Percentiles rank a stretch among this genome's conserved stretches.
Conservation (phyloP, 176 grass and related monocot genomes). For the Avena sativa region DNA sequence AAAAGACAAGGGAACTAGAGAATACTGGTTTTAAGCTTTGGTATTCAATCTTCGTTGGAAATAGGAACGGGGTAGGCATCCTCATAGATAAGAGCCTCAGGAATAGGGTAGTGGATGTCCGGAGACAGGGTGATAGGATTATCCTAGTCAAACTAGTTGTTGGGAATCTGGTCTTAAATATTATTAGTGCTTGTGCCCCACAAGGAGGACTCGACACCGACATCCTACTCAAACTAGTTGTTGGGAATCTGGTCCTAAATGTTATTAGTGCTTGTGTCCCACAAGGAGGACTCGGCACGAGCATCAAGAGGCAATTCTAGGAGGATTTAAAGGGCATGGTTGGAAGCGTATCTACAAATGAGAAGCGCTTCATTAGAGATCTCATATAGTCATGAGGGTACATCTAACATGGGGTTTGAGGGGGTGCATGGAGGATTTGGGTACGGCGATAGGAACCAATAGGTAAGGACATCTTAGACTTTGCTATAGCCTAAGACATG, state of each 20-base stretch:
- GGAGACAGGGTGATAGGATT: neutral
- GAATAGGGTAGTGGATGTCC: too few relatives aligned
- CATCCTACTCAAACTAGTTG: too few relatives aligned
- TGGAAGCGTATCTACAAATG: neutral
- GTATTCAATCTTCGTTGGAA: neutral
- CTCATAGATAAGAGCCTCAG: neutral
- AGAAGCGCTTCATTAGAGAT: neutral
- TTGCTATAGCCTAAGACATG: neutral
- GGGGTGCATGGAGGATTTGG: neutral
- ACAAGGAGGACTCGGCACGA: neutral
- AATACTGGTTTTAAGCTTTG: neutral
- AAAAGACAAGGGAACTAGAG: neutral
- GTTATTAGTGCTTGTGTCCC: neutral
- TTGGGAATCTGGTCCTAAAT: neutral
- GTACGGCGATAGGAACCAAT: constrained; percentile 10
- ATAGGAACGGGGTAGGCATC: neutral
- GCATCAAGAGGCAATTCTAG: neutral
- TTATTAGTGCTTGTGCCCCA: neutral
- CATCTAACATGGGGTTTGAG: neutral
- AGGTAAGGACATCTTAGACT: neutral
- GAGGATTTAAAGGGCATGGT: neutral
- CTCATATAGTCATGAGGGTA: neutral
- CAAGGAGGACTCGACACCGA: neutral
- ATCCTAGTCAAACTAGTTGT: too few relatives aligned
- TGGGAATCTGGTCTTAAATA: neutral